A percentile compares a stretch with the other conserved stretches of the same genome.
These are phyloP conservation scores for Aspergillus neotritici DNA, from an alignment of 2,329 filamentous ascomycete genomes.

Conservation along the genomic window DNA sequence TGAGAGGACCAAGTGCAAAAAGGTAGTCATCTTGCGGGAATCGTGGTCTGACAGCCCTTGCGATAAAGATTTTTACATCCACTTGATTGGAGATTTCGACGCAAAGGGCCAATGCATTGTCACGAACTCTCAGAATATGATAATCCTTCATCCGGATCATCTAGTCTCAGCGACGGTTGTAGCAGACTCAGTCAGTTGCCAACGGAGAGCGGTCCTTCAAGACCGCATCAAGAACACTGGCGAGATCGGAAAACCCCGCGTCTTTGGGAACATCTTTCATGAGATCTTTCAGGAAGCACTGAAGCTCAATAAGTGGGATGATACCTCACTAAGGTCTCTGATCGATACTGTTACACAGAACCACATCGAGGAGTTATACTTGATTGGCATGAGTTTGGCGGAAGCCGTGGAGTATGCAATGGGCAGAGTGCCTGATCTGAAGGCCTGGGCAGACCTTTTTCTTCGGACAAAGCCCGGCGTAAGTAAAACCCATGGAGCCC, in stretches of 20 bases:
- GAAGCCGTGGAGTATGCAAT: slow-evolving; percentile 73
- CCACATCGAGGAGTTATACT: slow-evolving; percentile 84
- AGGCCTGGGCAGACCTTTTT: slow-evolving; percentile 77
- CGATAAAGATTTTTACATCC: slow-evolving; percentile 68
- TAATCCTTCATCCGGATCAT: slow-evolving; percentile 92
- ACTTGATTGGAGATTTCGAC: slow-evolving; percentile 76
- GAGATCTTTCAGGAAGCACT: slow-evolving; percentile 92
- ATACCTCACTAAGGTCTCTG: slow-evolving; percentile 57
- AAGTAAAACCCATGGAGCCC: slow-evolving; percentile 22
- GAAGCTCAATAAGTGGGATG: slow-evolving; percentile 74
- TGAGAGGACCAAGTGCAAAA: slow-evolving; percentile 62
- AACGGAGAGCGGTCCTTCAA: slow-evolving; percentile 84
- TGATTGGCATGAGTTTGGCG: slow-evolving; percentile 68
- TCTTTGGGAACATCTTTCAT: slow-evolving; percentile 91
- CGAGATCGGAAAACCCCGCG: slow-evolving; percentile 69
- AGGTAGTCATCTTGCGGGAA: slow-evolving; percentile 69
- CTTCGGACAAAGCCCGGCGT: slow-evolving; percentile 66
- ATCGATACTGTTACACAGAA: slow-evolving; percentile 66
- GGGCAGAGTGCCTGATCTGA: slow-evolving; percentile 76
- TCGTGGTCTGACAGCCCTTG: slow-evolving; percentile 82
- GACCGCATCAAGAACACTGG: slow-evolving; percentile 90
- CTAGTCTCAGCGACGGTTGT: slow-evolving; percentile 91
- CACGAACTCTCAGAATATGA: slow-evolving; percentile 75
- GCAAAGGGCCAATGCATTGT: slow-evolving; percentile 67
- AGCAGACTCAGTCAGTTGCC: slow-evolving; percentile 91